A percentile compares a stretch with the other conserved stretches of the same genome.
Conservation (phyloP, 2,329 filamentous ascomycete genomes). For the Coniosporium tulheliwenetii region DNA sequence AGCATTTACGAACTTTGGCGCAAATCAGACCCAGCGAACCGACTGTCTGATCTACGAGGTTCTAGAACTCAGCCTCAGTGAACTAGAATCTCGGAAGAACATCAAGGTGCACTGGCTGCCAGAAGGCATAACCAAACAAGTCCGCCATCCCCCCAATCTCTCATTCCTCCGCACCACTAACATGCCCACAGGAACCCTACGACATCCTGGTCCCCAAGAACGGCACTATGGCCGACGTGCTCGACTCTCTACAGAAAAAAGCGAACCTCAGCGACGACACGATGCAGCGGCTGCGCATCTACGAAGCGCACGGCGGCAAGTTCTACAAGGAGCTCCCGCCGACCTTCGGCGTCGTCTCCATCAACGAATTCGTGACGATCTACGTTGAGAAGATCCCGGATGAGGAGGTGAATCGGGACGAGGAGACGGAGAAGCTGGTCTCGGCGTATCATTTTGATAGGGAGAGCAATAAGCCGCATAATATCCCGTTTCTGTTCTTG, state of each 20-base stretch:
- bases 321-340: slow-evolving; percentile 63
- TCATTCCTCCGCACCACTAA: slow-evolving; percentile 4
- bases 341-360: slow-evolving; percentile 58
- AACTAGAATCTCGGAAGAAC: slow-evolving; percentile 82
- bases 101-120: slow-evolving; percentile 73
- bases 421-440: slow-evolving; percentile 54
- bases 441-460: slow-evolving; percentile 86
- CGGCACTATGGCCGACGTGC: slow-evolving; percentile 63
- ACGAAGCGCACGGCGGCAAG: slow-evolving; percentile 69
- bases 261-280: slow-evolving; percentile 63
- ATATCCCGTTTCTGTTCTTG: slow-evolving; percentile 81
- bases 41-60: slow-evolving; percentile 87
- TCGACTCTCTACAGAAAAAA: slow-evolving; percentile 65
- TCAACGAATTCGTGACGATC: slow-evolving; percentile 74
- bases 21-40: slow-evolving; percentile 42
- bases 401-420: slow-evolving; percentile 36
- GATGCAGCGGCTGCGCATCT: slow-evolving; percentile 58
- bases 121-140: slow-evolving; percentile 85
- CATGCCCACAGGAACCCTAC: slow-evolving; percentile 44
- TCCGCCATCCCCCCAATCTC: slow-evolving; percentile 23
- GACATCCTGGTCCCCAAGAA: slow-evolving; percentile 82
- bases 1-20: slow-evolving; percentile 55
- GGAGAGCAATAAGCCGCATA: slow-evolving; percentile 70
- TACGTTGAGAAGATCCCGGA: slow-evolving; percentile 71
- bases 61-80: slow-evolving; percentile 82